These are phyloP conservation scores for Cucumis sativus DNA, from an alignment of 306 rosid species.

Conservation along the genomic window DNA sequence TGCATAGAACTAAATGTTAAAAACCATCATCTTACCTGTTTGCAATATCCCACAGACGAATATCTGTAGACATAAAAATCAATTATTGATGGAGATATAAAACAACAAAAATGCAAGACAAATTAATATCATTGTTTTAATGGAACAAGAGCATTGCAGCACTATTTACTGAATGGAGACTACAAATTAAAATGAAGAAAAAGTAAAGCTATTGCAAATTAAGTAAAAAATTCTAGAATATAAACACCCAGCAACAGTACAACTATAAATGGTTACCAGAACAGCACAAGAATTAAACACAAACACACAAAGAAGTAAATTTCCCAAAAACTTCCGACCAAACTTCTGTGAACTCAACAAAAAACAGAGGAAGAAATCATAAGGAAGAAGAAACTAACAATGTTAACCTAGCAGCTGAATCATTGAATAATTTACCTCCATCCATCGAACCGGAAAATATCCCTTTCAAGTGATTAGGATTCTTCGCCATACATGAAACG, in stretches of 20 bases:
- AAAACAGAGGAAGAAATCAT: background rate
- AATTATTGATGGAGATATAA: background rate
- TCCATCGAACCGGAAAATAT: constrained; percentile 90
- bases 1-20: background rate
- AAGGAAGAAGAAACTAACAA: background rate
- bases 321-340: background rate
- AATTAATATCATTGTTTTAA: background rate
- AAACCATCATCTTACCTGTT: constrained; percentile 42
- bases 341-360: background rate
- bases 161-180: background rate
- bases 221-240: background rate
- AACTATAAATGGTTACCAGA: background rate
- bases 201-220: background rate
- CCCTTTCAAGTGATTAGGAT: constrained; percentile 70
- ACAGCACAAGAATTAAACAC: background rate
- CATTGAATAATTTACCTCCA: constrained; percentile 52
- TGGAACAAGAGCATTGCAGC: background rate
- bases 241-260: background rate
- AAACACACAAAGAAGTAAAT: background rate
- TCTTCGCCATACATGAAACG: constrained; percentile 74
- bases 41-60: constrained; percentile 87
- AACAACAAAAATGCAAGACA: background rate
- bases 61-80: constrained; percentile 40
- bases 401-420: background rate
- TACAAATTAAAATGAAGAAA: background rate